Evolutionary conservation across 1,284 basidiomycete species (phyloP), one percentile per base, ranked within the genome.

Genomic region (Cryptococcus wingfieldii): DNA sequence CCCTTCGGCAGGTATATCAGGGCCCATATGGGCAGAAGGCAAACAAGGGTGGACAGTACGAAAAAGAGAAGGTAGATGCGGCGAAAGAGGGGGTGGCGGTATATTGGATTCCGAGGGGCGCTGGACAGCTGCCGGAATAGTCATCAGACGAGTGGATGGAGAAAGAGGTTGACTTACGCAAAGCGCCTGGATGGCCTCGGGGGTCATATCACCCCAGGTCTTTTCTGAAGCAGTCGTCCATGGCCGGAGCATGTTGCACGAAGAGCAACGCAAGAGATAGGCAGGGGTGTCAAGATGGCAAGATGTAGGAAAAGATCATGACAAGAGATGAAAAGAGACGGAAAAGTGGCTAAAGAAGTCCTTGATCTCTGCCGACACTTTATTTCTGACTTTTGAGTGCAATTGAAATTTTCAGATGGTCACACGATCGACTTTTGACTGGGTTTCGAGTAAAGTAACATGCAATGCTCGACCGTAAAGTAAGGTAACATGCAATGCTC

Each of bases 1-100:
- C 16, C 14, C 1, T 56, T 52, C 1, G 68, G 67, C 1, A 67
- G 27, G 55, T 73, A 72, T 9, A 61, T 51, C 8, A 73, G 13
- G 1, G 65, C 48, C 73, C 73, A 75, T 10, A 57, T 25, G 0
- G 73, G 73, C 1, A 75, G 50, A 18, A 70, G 61, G 44, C 70
- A 18, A 37, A 75, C 42, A 6, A 73, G 51, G 5, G 63, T 64
- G 42, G 57, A 46, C 19, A 71, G 52, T 12, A 73, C 46, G 50
- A 65, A 73, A 50, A 57, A 56, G 18, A 68, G 39, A 14, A 75
- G 61, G 55, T 71, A 73, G 41, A 72, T 38, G n/a, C 61, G 53
- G 25, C 73, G 63, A n/a, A 70, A 51, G 8, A 69, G n/a, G 8
- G 66, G 65, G 25, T 69, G 60, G 9, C 70, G 68, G 19, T 63